Base-by-base conservation (phyloP, 1,139 yeast species). In the Lizanozyma gosingica region DNA sequence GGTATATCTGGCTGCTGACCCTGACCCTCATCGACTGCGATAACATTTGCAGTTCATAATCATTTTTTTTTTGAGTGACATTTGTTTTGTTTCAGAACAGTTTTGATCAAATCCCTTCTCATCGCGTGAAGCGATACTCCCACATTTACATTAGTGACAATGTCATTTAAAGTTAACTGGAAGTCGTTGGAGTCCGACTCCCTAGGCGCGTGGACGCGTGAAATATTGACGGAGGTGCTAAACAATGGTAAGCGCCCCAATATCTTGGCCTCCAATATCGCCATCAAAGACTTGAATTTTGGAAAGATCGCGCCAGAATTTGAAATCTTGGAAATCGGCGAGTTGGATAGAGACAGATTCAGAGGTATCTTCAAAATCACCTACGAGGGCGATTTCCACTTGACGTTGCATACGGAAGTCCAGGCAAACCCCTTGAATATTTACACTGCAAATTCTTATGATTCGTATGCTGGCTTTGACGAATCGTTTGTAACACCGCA, bases 81-180 rank as follows among this genome's bases (percentile, higher is more conserved):
- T n/a, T n/a, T n/a, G n/a, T n/a, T n/a, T n/a, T n/a, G n/a, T n/a
- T n/a, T n/a, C n/a, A n/a, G n/a, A n/a, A n/a, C n/a, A n/a, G n/a
- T n/a, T n/a, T n/a, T n/a, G n/a, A n/a, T n/a, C n/a, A n/a, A n/a
- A n/a, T n/a, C n/a, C n/a, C n/a, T n/a, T n/a, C n/a, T n/a, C n/a
- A n/a, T n/a, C n/a, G n/a, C n/a, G n/a, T n/a, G n/a, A n/a, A n/a
- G n/a, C n/a, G n/a, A n/a, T n/a, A n/a, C n/a, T n/a, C n/a, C n/a
- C n/a, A n/a, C n/a, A n/a, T n/a, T n/a, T n/a, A n/a, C n/a, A n/a
- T n/a, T n/a, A n/a, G n/a, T n/a, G n/a, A n/a, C n/a, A n/a, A 84
- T 84, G 94, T 83, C 94, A 17, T 83, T 85, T 58, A 78, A 78
- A 51, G 83, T 84, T 49, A 78, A 82, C 60, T 84, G 94, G 94